Conservation (phyloP, 1,284 basidiomycete genomes). For the Gomphus sp. region DNA sequence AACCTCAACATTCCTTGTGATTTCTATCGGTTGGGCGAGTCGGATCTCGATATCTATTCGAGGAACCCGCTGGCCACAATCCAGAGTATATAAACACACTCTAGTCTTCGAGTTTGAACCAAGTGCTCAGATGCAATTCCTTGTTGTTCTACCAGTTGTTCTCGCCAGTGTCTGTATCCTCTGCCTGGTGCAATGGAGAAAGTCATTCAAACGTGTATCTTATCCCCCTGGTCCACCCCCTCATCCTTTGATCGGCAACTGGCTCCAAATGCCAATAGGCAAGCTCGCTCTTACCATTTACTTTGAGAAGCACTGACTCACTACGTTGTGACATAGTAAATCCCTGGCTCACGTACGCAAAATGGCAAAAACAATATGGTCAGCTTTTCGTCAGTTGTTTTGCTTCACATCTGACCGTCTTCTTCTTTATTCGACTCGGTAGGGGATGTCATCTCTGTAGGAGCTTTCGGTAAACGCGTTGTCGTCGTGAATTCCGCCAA, state of each 20-base stretch:
- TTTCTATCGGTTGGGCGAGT: not conserved
- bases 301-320: not conserved
- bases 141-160: not conserved
- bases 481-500: slow-evolving; percentile 56
- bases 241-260: not conserved
- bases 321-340: not conserved
- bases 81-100: not conserved
- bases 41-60: too few relatives aligned
- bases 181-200: not conserved
- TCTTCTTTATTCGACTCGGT: slow-evolving; percentile 14
- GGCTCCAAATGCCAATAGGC: not conserved
- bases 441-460: slow-evolving; percentile 62
- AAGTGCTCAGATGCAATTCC: not conserved
- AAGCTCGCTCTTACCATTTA: not conserved
- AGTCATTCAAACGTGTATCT: not conserved
- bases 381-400: slow-evolving; percentile 16
- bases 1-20: not conserved
- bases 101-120: not conserved
- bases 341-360: slow-evolving; percentile 34
- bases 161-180: not conserved
- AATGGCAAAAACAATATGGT: slow-evolving; percentile 39
- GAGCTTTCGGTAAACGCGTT: slow-evolving; percentile 53
- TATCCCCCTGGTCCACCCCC: not conserved
- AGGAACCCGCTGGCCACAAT: not conserved
- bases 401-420: slow-evolving; percentile 40